Conservation (phyloP, 2,329 filamentous ascomycete genomes). For the Cryphonectria radicalis region DNA sequence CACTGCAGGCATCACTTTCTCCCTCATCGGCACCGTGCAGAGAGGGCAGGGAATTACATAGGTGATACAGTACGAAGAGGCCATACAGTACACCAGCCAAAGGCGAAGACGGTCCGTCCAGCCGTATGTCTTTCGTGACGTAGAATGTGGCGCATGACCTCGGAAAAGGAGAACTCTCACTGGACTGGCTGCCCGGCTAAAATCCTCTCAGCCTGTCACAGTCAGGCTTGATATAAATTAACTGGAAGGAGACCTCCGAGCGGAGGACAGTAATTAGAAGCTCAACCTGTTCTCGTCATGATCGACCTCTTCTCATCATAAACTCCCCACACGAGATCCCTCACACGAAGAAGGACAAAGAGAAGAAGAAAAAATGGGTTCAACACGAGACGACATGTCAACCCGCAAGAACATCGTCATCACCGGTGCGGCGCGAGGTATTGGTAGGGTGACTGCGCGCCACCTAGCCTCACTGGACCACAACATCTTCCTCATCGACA, state of each 20-base stretch:
- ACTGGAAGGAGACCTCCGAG: not conserved
- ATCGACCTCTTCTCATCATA: not conserved
- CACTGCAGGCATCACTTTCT: not conserved
- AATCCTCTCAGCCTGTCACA: conserved; percentile 1
- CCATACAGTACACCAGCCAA: not conserved
- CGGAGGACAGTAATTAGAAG: not conserved
- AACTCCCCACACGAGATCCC: not conserved
- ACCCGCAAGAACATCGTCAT: conserved; percentile 28
- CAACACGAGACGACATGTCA: conserved; percentile 20
- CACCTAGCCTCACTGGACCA: conserved; percentile 47
- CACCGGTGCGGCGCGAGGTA: conserved; percentile 47
- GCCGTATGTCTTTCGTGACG: conserved; percentile 8
- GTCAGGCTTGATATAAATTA: not conserved
- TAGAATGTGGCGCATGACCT: not conserved
- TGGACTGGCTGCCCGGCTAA: conserved; percentile 14
- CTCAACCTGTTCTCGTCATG: not conserved
- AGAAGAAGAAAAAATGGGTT: not conserved
- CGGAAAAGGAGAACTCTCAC: not conserved
- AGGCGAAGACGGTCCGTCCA: conserved; percentile 14
- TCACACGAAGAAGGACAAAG: no score
- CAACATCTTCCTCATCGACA: conserved; percentile 49
- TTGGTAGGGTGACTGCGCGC: conserved; percentile 49
- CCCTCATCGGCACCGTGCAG: no score
- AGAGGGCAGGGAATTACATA: no score
- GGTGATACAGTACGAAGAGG: not conserved